Percentiles rank a stretch among this genome's conserved stretches.
Conservation (phyloP, 768 basidiomycete genomes). For the Termitomyces sp. region DNA sequence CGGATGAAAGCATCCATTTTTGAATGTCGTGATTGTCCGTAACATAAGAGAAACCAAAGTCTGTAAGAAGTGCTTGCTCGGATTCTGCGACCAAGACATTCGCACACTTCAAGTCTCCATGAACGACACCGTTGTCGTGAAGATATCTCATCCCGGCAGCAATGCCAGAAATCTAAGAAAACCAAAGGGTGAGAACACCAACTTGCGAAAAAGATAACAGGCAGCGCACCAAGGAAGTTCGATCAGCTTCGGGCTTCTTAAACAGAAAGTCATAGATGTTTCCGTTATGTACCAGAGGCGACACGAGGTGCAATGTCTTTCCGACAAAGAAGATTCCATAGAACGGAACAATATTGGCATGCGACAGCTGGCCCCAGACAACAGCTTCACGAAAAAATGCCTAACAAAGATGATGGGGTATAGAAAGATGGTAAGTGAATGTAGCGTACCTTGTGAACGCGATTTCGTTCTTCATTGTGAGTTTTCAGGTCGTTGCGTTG, state of each 20-base stretch:
- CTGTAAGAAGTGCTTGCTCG: conserved; percentile 11
- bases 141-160: conserved; percentile 27
- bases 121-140: conserved; percentile 28
- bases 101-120: conserved; percentile 41
- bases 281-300: conserved; percentile 32
- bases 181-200: conserved; percentile 2
- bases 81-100: conserved; percentile 39
- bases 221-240: conserved; percentile 5
- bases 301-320: conserved; percentile 25
- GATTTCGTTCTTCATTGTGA: conserved; percentile 11
- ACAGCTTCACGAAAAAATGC: too few relatives aligned
- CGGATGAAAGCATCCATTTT: conserved; percentile 11
- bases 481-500: too few relatives aligned
- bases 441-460: conserved; percentile 15
- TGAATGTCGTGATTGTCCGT: neutral
- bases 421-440: neutral
- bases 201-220: conserved; percentile 7
- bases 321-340: conserved; percentile 15
- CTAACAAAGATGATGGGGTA: neutral
- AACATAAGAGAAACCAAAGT: too few relatives aligned
- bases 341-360: conserved; percentile 1
- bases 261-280: conserved; percentile 22
- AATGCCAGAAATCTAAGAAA: conserved; percentile 22
- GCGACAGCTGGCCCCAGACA: neutral
- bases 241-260: conserved; percentile 10